Conservation (phyloP, 2,329 filamentous ascomycete genomes). For the Bertia moriformis region DNA sequence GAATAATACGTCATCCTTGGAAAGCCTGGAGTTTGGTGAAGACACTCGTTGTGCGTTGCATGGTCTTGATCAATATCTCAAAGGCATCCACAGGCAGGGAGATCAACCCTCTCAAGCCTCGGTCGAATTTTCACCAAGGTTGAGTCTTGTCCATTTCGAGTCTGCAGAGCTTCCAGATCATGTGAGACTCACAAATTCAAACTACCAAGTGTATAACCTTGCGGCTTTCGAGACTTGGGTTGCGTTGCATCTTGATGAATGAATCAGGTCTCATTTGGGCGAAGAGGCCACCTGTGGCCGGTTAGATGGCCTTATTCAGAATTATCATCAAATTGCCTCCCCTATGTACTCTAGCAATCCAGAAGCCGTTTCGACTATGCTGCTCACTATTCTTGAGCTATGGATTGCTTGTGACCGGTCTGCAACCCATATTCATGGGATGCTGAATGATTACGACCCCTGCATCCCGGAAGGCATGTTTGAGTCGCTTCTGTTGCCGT, state of each 20-base stretch:
- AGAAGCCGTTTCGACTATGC: constrained; percentile 33
- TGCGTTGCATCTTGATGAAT: constrained; percentile 16
- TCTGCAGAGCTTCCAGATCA: background rate
- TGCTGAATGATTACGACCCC: constrained; percentile 29
- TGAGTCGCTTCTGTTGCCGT: constrained; percentile 27
- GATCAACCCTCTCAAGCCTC: background rate
- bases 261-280: constrained; percentile 16
- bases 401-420: constrained; percentile 41
- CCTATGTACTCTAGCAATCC: constrained; percentile 22
- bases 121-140: background rate
- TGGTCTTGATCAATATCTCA: constrained; percentile 4
- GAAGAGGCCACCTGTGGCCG: constrained; percentile 10
- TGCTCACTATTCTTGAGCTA: constrained; percentile 38
- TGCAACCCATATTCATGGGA: constrained; percentile 17
- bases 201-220: constrained; percentile 8
- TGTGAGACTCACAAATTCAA: background rate
- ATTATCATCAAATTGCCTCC: constrained; percentile 15
- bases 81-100: background rate
- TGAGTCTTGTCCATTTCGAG: background rate
- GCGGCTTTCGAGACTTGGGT: constrained; percentile 34
- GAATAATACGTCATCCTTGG: constrained; percentile 3
- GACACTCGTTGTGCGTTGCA: constrained; percentile 6
- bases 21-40: constrained; percentile 5
- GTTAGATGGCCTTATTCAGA: constrained; percentile 13
- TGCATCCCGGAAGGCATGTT: constrained; percentile 23